phyloP scores from a whole-genome alignment of 2,329 filamentous ascomycete species.

The Neoascochyta sp. region DNA sequence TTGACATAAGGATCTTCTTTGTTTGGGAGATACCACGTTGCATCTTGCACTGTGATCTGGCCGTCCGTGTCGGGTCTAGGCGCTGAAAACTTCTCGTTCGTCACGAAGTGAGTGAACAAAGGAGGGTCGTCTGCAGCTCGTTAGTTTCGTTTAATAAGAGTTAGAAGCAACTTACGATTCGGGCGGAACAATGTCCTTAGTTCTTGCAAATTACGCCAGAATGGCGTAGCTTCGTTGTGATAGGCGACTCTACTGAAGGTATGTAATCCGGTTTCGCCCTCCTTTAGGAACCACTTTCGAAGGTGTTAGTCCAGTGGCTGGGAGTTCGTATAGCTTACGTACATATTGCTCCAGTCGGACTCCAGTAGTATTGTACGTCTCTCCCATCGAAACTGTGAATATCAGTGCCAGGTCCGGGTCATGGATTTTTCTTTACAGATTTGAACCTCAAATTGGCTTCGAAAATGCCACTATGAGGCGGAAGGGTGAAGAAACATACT shows the following conservation, averaged over 20 bases:
- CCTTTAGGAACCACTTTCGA: constrained; percentile 60
- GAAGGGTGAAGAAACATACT: no score
- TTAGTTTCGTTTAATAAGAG: no score
- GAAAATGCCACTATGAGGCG: no score
- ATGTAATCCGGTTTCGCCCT: constrained; percentile 52
- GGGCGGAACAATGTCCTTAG: constrained; percentile 58
- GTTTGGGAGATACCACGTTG: constrained; percentile 57
- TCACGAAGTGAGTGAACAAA: constrained; percentile 47
- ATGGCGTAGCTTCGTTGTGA: constrained; percentile 54
- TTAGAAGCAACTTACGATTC: no score
- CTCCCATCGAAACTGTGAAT: constrained; percentile 58
- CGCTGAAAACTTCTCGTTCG: constrained; percentile 54
- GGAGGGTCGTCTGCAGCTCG: constrained; percentile 39
- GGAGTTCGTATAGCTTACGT: no score
- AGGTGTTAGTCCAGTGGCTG: no score
- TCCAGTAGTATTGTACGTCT: constrained; percentile 55
- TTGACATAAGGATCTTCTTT: constrained; percentile 52
- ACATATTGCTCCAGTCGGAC: constrained; percentile 60
- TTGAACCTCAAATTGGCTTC: no score
- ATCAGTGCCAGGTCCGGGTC: no score
- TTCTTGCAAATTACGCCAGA: constrained; percentile 56
- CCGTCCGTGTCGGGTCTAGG: constrained; percentile 49
- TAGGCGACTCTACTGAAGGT: constrained; percentile 58
- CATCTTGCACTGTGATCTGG: constrained; percentile 56
- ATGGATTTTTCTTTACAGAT: no score